Evolutionary conservation across 2,329 filamentous ascomycete genomes (phyloP), one percentile per base, ranked within the genome.

Genomic region (Verticillium albo-atrum): DNA sequence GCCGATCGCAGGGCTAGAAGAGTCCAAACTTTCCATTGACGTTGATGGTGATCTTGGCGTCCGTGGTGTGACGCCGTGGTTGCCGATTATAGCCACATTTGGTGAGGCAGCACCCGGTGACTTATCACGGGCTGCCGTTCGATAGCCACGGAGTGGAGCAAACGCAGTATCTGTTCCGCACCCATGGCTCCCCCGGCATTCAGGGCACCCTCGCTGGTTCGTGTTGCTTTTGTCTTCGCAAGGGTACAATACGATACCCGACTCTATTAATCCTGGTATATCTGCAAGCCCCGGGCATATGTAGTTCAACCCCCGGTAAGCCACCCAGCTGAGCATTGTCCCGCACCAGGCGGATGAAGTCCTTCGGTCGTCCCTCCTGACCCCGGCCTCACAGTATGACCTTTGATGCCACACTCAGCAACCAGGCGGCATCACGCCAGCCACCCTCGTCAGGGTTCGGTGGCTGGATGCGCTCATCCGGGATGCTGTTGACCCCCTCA

Each of bases 381-480:
- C 10, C 42, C 20, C 42, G 14, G 42, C 27, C 58, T 75, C 72
- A 86, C 63, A 87, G 77, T 65, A 87, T 74, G 52, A 87, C 82
- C 67, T 85, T 87, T 27, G 82, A 81, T 12, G 86, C 87, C 63
- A 89, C 85, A 63, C 81, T 87, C 58, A 89, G 72, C 54, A 90
- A 71, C 87, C 87, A 90, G 17, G 85, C 85, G 27, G 86, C 87
- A 71, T 89, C 87, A 60, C 83, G 80, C 87, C 86, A 89, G 9
- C 81, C 82, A 17, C 84, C 85, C 51, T 84, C 80, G 56, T 88
- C 80, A 9, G 78, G 74, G 50, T 79, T 79, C 56, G 76, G 75
- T 10, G 78, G 75, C 32, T 68, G 82, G 68, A 86, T 73, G 10
- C 72, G 72, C 55, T 82, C 79, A 54, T 79, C 75, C 0, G 76